A percentile compares a stretch with the other conserved stretches of the same genome.
Conservation (phyloP, 2,329 filamentous ascomycete species). For the Aspergillus phoenicis region DNA sequence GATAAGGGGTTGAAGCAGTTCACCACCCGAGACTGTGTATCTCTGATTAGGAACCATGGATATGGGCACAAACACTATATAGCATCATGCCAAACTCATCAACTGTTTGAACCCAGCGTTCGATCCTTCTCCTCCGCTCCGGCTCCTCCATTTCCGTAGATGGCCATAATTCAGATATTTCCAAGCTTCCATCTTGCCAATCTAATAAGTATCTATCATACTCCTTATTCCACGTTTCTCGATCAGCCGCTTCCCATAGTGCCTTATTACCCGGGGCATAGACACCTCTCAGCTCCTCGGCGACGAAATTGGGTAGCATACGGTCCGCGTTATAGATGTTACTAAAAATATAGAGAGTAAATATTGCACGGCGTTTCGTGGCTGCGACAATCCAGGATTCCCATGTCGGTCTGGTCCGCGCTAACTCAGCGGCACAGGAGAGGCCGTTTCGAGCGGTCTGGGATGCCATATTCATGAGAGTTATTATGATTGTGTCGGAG, state of each 20-base stretch:
- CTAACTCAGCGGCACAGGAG: conserved; percentile 47
- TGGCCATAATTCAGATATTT: conserved; percentile 57
- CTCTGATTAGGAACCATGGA: conserved; percentile 29
- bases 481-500: conserved; percentile 51
- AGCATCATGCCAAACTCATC: conserved; percentile 60
- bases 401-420: conserved; percentile 49
- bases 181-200: conserved; percentile 47
- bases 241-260: conserved; percentile 48
- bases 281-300: conserved; percentile 51
- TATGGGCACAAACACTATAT: conserved; percentile 43
- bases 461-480: conserved; percentile 55
- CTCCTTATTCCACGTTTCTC: conserved; percentile 46
- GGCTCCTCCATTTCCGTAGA: conserved; percentile 35
- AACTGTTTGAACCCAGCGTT: conserved; percentile 53
- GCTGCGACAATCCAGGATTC: conserved; percentile 58
- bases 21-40: too few species aligned
- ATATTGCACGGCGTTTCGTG: conserved; percentile 56
- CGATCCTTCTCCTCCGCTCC: conserved; percentile 44
- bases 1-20: too few species aligned
- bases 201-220: conserved; percentile 49
- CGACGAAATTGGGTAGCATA: conserved; percentile 52
- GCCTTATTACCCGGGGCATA: conserved; percentile 45
- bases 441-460: conserved; percentile 46
- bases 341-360: conserved; percentile 58
- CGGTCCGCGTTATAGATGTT: conserved; percentile 51